Percentiles rank a stretch among this genome's conserved stretches.
Evolutionary conservation across 2,329 filamentous ascomycete species (phyloP).

Genomic region (Escovopsis sp.): DNA sequence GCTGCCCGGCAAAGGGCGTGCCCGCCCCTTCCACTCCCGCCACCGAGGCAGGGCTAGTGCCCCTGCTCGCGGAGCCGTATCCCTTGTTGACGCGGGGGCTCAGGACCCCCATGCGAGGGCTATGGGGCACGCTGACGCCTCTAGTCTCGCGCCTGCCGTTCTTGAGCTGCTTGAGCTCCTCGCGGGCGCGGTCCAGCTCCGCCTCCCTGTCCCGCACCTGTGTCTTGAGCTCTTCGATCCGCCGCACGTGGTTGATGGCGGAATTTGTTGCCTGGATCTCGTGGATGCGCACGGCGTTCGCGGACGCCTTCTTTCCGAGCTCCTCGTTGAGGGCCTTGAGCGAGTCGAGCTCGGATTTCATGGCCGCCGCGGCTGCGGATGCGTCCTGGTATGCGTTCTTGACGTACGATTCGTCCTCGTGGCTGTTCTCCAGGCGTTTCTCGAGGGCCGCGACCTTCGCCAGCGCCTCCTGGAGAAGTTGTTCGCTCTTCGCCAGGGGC

Average conservation of each 20-base stretch:
- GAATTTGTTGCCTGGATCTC: constrained; percentile 27
- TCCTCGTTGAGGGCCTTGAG: constrained; percentile 27
- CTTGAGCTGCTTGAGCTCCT: constrained; percentile 33
- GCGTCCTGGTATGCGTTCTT: constrained; percentile 45
- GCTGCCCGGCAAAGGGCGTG: constrained; percentile 24
- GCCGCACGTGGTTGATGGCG: constrained; percentile 18
- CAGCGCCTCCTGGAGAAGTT: constrained; percentile 21
- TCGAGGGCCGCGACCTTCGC: constrained; percentile 27
- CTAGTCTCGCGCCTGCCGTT: constrained; percentile 40
- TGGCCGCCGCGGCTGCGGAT: constrained; percentile 30
- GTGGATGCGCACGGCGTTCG: constrained; percentile 33
- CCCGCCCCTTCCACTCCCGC: constrained; percentile 20
- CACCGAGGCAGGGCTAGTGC: constrained; percentile 31
- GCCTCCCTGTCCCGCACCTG: constrained; percentile 35
- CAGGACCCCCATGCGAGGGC: constrained; percentile 38
- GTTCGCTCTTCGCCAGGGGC: constrained; percentile 14
- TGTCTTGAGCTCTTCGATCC: constrained; percentile 26
- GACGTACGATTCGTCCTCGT: constrained; percentile 40
- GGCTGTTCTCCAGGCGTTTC: constrained; percentile 23
- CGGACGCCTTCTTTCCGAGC: constrained; percentile 26
- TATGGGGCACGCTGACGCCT: constrained; percentile 40
- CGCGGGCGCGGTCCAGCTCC: constrained; percentile 31
- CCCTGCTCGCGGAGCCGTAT: constrained; percentile 30
- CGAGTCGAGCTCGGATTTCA: constrained; percentile 30
- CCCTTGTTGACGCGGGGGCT: constrained; percentile 27